These are phyloP conservation scores for Trichoderma breve DNA, from an alignment of 2,329 filamentous ascomycete genomes.

Conservation along the genomic window DNA sequence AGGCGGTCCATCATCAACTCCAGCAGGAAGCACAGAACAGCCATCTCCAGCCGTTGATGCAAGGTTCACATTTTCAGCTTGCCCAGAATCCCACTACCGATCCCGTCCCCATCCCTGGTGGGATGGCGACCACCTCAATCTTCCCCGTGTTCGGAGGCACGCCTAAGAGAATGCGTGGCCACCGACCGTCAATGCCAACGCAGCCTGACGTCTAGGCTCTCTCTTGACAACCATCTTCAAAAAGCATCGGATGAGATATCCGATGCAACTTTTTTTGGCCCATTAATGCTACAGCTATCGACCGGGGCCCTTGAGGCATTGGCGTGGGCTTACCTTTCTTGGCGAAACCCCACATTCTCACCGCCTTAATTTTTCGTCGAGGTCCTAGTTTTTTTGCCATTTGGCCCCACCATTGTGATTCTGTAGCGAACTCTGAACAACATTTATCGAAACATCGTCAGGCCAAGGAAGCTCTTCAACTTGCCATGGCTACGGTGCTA, in stretches of 20 bases:
- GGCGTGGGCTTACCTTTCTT: conserved; percentile 11
- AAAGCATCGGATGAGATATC: background rate
- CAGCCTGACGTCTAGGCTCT: conserved; percentile 11
- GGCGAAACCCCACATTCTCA: conserved; percentile 23
- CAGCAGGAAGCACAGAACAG: conserved; percentile 27
- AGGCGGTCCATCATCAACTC: conserved; percentile 20
- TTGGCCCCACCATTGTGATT: conserved; percentile 19
- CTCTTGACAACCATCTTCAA: background rate
- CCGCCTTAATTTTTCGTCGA: conserved; percentile 28
- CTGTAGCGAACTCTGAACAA: conserved; percentile 22
- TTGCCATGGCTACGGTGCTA: conserved; percentile 70
- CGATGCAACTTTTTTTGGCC: conserved; percentile 10
- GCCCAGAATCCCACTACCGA: conserved; percentile 27
- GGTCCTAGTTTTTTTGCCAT: conserved; percentile 26
- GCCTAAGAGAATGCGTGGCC: conserved; percentile 32
- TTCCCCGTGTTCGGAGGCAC: conserved; percentile 32
- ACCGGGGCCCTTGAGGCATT: background rate
- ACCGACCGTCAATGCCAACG: conserved; percentile 24
- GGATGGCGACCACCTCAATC: conserved; percentile 25
- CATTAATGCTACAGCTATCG: background rate
- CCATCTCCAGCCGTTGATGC: conserved; percentile 32
- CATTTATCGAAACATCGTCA: conserved; percentile 8
- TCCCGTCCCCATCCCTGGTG: conserved; percentile 30
- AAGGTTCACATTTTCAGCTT: conserved; percentile 31
- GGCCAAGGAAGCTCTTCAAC: background rate